Percentiles rank a stretch among this genome's conserved stretches.
Conservation (phyloP, 2,329 filamentous ascomycete genomes). For the Orbilia blumenaviensis region DNA sequence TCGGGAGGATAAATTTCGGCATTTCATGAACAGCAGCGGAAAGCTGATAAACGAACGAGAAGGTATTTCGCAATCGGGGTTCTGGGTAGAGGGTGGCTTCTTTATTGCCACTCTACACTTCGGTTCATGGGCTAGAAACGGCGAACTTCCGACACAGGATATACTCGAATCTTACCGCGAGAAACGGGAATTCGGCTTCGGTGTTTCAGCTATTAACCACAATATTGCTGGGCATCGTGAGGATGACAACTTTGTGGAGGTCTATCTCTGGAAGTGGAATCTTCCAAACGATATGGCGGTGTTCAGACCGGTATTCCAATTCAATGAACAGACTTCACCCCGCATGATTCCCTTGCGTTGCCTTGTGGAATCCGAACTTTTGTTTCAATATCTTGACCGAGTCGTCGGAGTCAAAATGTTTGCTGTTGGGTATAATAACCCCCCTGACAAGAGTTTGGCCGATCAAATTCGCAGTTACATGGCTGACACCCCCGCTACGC, state of each 20-base stretch:
- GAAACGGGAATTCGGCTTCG: background rate
- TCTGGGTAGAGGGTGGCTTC: background rate
- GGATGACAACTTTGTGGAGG: background rate
- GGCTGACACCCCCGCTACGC: background rate
- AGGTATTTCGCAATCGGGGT: background rate
- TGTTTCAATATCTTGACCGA: background rate
- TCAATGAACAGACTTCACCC: background rate
- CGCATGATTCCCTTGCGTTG: background rate
- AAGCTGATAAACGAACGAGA: background rate
- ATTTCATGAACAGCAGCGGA: background rate
- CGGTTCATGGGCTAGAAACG: background rate
- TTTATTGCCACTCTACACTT: background rate
- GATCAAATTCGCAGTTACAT: background rate
- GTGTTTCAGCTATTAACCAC: background rate
- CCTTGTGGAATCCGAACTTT: background rate
- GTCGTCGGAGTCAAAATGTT: background rate
- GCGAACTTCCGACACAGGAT: background rate
- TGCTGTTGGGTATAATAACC: background rate
- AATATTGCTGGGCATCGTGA: background rate
- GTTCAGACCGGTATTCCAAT: background rate
- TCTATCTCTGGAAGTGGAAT: background rate
- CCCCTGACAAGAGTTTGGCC: background rate
- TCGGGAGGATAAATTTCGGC: no score
- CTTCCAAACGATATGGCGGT: background rate
- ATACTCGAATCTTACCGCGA: background rate